Evolutionary conservation across 257 asterid genomes (phyloP).

Genomic region (Mentha longifolia): DNA sequence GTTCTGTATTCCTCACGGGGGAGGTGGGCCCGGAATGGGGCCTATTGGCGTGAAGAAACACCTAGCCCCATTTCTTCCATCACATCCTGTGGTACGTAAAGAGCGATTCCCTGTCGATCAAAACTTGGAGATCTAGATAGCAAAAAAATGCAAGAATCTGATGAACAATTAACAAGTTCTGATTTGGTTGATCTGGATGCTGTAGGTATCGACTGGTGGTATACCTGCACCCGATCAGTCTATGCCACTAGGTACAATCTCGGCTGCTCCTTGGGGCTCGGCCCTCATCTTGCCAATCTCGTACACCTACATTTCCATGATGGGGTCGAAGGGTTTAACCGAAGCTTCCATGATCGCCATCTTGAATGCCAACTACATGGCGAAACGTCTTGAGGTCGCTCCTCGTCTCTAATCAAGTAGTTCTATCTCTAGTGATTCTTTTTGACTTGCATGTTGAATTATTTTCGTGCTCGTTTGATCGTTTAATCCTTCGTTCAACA

Average conservation of each 20-base stretch:
- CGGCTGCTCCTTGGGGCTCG: slow-evolving; percentile 99
- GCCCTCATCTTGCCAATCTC: slow-evolving; percentile 97
- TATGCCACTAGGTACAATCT: slow-evolving; percentile 87
- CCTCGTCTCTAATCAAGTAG: neutral
- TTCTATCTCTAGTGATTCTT: neutral
- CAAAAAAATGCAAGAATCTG: neutral
- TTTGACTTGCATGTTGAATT: too few species aligned
- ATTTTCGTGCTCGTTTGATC: neutral
- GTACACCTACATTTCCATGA: slow-evolving; percentile 92
- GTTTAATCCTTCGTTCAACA: neutral
- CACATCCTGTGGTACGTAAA: slow-evolving; percentile 91
- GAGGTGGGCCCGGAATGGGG: slow-evolving; percentile 99
- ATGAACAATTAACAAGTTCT: neutral
- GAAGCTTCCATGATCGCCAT: slow-evolving; percentile 97
- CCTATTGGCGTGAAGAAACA: slow-evolving; percentile 98
- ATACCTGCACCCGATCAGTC: slow-evolving; percentile 75
- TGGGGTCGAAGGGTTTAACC: slow-evolving; percentile 91
- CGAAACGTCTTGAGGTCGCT: slow-evolving; percentile 89
- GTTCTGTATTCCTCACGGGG: slow-evolving; percentile 98
- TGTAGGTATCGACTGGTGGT: slow-evolving; percentile 86
- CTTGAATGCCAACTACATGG: slow-evolving; percentile 95
- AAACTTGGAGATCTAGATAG: neutral
- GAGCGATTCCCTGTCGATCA: neutral
- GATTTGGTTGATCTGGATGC: slow-evolving; percentile 26
- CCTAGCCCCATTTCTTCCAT: slow-evolving; percentile 89